Percentiles rank a stretch among this genome's conserved stretches.
Conservation (phyloP, 495 filamentous ascomycete genomes). For the Xylaria grammica region DNA sequence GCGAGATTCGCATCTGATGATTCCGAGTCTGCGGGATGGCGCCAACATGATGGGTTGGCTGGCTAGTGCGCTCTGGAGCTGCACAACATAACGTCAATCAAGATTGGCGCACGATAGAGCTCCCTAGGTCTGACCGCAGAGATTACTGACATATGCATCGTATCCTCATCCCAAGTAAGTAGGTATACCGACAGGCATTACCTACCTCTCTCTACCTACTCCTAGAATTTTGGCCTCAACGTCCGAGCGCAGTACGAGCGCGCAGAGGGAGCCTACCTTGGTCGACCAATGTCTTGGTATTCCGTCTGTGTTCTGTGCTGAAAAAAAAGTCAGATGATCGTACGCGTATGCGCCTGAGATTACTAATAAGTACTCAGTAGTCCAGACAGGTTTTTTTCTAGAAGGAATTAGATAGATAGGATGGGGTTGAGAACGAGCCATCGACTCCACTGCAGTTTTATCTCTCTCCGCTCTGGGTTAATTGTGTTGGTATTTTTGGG, state of each 20-base stretch:
- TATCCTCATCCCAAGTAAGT: background rate
- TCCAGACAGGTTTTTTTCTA: background rate
- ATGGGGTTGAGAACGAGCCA: constrained; percentile 1
- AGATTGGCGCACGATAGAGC: background rate
- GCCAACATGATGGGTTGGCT: constrained; percentile 1
- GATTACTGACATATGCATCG: constrained; percentile 19
- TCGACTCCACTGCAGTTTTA: background rate
- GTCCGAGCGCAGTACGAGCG: constrained; percentile 5
- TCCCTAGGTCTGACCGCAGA: constrained; percentile 12
- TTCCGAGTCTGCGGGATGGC: constrained; percentile 1
- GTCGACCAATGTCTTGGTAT: too few species aligned
- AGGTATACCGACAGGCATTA: background rate
- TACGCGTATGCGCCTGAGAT: constrained; percentile 19
- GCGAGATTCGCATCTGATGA: too few species aligned
- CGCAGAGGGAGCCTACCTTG: too few species aligned
- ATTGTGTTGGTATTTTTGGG: constrained; percentile 1
- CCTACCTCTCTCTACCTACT: too few species aligned
- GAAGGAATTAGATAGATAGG: constrained; percentile 1
- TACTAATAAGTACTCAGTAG: constrained; percentile 14
- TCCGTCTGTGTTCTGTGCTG: constrained; percentile 1
- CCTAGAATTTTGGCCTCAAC: too few species aligned
- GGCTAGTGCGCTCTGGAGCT: constrained; percentile 13
- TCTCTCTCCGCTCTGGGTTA: background rate
- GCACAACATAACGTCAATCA: constrained; percentile 15
- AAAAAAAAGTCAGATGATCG: constrained; percentile 23